Percentiles rank a stretch among this genome's conserved stretches.
phyloP scores from a whole-genome alignment of 768 basidiomycete genomes.

The Leucosporidium yakuticum region DNA sequence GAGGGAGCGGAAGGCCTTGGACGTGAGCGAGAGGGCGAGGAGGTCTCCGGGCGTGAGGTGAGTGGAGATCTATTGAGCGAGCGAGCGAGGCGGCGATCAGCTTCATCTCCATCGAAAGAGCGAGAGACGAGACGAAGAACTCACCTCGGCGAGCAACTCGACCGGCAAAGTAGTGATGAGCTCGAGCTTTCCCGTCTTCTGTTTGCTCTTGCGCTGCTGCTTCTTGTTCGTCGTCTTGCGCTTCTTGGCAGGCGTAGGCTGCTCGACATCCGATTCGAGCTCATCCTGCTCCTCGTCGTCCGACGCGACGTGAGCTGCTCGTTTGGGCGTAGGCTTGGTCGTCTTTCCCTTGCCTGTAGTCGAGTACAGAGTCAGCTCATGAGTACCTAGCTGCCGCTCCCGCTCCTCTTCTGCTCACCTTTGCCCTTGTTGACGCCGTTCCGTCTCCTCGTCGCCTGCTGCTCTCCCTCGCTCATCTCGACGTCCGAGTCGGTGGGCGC shows the following conservation, averaged over 20 bases:
- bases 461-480: too few relatives aligned
- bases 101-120: background rate
- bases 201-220: background rate
- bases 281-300: conserved; percentile 21
- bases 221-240: conserved; percentile 10
- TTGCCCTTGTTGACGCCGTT: too few relatives aligned
- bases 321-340: conserved; percentile 10
- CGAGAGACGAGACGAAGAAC: background rate
- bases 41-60: conserved; percentile 39
- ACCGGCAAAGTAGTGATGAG: too few relatives aligned
- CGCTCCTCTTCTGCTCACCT: too few relatives aligned
- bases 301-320: conserved; percentile 36
- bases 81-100: background rate
- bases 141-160: background rate
- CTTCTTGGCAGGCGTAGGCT: conserved; percentile 4
- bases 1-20: conserved; percentile 7
- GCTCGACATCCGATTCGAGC: conserved; percentile 6
- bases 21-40: conserved; percentile 1
- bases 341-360: conserved; percentile 28
- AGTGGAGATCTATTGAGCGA: conserved; percentile 10
- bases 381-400: too few relatives aligned
- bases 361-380: conserved; percentile 25
- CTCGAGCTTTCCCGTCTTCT: background rate
- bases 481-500: too few relatives aligned
- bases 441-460: too few relatives aligned